These are phyloP conservation scores for Apiospora sp. DNA, from an alignment of 2,329 filamentous ascomycete genomes.

Conservation along the genomic window DNA sequence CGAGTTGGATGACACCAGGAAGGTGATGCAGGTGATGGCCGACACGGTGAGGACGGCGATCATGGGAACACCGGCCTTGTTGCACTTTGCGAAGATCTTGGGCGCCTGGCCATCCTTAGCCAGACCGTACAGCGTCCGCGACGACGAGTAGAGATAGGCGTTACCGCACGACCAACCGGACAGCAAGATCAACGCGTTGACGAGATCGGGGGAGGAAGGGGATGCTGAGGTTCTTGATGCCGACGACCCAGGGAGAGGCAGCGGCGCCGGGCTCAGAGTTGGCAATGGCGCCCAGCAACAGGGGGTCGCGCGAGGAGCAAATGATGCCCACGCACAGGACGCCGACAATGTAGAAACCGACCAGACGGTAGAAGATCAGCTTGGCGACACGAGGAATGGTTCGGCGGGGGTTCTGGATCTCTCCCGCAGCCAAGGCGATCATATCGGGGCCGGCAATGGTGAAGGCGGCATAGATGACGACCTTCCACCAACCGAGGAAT, in stretches of 20 bases:
- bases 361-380: conserved; percentile 69
- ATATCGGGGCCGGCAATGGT: conserved; percentile 66
- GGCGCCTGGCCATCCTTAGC: conserved; percentile 46
- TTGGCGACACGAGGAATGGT: conserved; percentile 68
- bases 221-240: conserved; percentile 63
- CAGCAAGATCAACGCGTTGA: conserved; percentile 56
- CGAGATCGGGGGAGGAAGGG: conserved; percentile 62
- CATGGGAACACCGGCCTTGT: conserved; percentile 54
- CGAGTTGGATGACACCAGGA: conserved; percentile 47
- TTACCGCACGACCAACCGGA: conserved; percentile 37
- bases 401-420: conserved; percentile 63
- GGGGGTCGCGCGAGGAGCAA: conserved; percentile 61
- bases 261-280: conserved; percentile 57
- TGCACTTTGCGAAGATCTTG: conserved; percentile 49
- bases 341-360: conserved; percentile 45
- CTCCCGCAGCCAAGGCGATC: conserved; percentile 51
- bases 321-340: conserved; percentile 23
- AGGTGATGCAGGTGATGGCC: conserved; percentile 45
- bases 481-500: conserved; percentile 59
- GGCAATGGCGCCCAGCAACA: conserved; percentile 62
- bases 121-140: conserved; percentile 37
- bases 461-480: conserved; percentile 66
- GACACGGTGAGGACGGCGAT: conserved; percentile 43
- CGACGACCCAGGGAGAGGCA: conserved; percentile 60
- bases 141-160: conserved; percentile 34